Conservation (phyloP, 192 early-diverging fungal genomes). For the Podila horticola region DNA sequence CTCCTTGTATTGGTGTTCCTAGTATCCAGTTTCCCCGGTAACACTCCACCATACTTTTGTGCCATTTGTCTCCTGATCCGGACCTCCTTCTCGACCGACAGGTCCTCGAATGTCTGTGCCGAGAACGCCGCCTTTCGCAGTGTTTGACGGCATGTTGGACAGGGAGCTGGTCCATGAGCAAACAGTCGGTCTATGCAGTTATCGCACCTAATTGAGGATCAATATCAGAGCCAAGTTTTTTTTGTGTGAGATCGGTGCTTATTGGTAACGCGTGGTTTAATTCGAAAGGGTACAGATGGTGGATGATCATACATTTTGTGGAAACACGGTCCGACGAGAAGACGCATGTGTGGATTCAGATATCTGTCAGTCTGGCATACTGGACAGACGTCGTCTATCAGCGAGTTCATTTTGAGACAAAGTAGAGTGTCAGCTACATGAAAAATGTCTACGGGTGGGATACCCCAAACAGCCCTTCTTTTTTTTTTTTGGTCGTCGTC, state of each 20-base stretch:
- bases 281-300: not conserved
- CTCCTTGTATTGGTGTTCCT: too few relatives aligned
- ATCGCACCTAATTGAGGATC: conserved; percentile 77
- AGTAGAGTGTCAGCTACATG: not conserved
- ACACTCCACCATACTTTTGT: conserved; percentile 59
- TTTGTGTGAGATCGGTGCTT: not conserved
- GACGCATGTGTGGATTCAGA: conserved; percentile 85
- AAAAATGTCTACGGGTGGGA: too few relatives aligned
- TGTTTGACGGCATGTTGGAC: conserved; percentile 86
- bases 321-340: conserved; percentile 94
- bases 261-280: not conserved
- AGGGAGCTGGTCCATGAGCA: conserved; percentile 86
- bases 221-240: not conserved
- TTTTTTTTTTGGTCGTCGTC: too few relatives aligned
- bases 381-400: conserved; percentile 65
- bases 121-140: conserved; percentile 88
- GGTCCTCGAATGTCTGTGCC: conserved; percentile 92
- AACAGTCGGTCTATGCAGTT: conserved; percentile 90
- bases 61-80: conserved; percentile 81
- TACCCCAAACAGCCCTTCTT: too few relatives aligned
- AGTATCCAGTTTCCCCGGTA: not conserved
- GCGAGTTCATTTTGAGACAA: not conserved
- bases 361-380: conserved; percentile 89
- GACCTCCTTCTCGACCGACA: conserved; percentile 95
- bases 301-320: conserved; percentile 82